Evolutionary conservation across 495 filamentous ascomycete genomes (phyloP).

Genomic region (Tuber aestivum): DNA sequence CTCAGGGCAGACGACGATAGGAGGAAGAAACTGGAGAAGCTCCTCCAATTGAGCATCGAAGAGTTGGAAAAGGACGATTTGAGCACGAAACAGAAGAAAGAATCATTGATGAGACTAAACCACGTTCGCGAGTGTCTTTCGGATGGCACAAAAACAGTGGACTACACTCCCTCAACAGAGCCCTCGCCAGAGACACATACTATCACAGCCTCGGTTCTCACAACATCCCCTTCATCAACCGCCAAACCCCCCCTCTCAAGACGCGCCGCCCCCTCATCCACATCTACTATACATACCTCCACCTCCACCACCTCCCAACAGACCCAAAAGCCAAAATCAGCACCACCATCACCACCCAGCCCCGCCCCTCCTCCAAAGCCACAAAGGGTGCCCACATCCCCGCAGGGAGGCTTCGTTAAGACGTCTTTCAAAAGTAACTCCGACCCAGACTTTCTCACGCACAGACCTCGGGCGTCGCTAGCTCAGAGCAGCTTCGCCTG

Average conservation of each 20-base stretch:
- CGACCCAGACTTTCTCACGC: constrained; percentile 40
- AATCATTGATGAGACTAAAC: constrained; percentile 19
- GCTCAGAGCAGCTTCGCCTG: constrained; percentile 87
- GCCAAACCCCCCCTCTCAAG: constrained; percentile 5
- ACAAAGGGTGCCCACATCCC: constrained; percentile 28
- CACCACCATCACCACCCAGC: constrained; percentile 5
- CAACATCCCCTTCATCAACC: not conserved
- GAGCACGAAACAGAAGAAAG: constrained; percentile 8
- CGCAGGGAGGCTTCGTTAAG: constrained; percentile 38
- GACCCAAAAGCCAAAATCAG: constrained; percentile 1
- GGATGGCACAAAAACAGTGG: constrained; percentile 22
- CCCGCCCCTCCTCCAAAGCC: constrained; percentile 15
- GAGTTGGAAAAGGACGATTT: constrained; percentile 49
- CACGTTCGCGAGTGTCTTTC: constrained; percentile 34
- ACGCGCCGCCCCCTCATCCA: constrained; percentile 6
- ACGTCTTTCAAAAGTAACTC: constrained; percentile 42
- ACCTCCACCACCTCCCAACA: not conserved
- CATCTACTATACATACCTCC: not conserved
- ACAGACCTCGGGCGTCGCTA: constrained; percentile 55
- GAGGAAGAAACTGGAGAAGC: constrained; percentile 64
- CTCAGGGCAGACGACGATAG: constrained; percentile 57
- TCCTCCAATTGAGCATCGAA: constrained; percentile 65
- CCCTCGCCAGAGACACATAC: not conserved
- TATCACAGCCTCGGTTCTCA: not conserved
- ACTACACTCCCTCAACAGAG: not conserved